Base-by-base conservation (phyloP, 768 basidiomycete genomes). In the Lentinula edodes region DNA sequence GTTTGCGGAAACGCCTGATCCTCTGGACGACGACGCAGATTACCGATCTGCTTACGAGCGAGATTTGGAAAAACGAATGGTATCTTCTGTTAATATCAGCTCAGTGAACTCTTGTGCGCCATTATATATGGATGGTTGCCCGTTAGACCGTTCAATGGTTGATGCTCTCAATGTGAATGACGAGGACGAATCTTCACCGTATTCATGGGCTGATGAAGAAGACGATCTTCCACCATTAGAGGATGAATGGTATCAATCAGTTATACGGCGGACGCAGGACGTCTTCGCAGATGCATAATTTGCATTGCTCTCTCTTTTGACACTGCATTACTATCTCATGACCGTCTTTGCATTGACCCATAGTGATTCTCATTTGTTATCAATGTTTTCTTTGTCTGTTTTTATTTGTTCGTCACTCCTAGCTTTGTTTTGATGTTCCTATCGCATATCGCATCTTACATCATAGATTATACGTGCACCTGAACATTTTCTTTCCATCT, bases 141-240 rank as follows among this genome's bases (percentile, higher is more conserved):
- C 39, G n/a, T 34, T 56, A 15, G 52, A 45, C n/a, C 34, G 18
- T 36, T 51, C 61, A 20, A 28, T 41, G 54, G 54, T 53, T 36
- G 53, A 64, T 38, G 32, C 45, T 35, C 35, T 50, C 16, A 62
- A 65, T 20, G 61, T 62, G 6, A 64, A 46, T 15, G n/a, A 4
- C 50, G 51, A 63, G 58, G 63, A 63, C 15, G 57, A 13, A 60
- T 50, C 60, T 32, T 7, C 57, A 13, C 28, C 7, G 23, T 70
- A 51, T 61, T 64, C 48, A 52, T 69, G 63, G 65, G 72, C 65
- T 28, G 74, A 73, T 32, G 74, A 72, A 39, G 74, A 75, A 45
- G 76, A 77, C 51, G 76, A 76, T 35, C 74, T 76, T 46, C 77
- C 78, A 62, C 72, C 75, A 12, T 70, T 77, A 41, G 77, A 79